Conservation (phyloP, 2,329 filamentous ascomycete species). For the Gremmenia infestans region DNA sequence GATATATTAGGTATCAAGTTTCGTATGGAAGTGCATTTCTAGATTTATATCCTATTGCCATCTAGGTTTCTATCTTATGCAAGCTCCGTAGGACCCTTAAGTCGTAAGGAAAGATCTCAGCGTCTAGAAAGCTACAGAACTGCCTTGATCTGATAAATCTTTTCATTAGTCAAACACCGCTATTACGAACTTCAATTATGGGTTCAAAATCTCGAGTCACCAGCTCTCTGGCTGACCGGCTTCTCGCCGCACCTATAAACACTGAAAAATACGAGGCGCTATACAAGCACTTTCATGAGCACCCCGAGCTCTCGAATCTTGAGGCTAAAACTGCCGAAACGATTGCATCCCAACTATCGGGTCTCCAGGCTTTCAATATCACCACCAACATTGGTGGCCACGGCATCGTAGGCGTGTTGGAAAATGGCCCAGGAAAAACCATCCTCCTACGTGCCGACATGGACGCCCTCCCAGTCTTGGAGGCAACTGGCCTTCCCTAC, state of each 20-base stretch:
- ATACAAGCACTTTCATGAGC: background rate
- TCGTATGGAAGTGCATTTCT: too few relatives aligned
- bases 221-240: too few relatives aligned
- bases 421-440: constrained; percentile 49
- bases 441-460: constrained; percentile 58
- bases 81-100: too few relatives aligned
- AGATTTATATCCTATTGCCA: too few relatives aligned
- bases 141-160: too few relatives aligned
- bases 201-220: too few relatives aligned
- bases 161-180: too few relatives aligned
- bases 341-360: constrained; percentile 37
- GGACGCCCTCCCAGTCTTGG: constrained; percentile 53
- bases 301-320: constrained; percentile 45
- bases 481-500: constrained; percentile 50
- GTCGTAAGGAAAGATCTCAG: too few relatives aligned
- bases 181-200: too few relatives aligned
- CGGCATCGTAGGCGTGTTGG: constrained; percentile 50
- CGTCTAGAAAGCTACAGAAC: too few relatives aligned
- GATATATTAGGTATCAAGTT: too few relatives aligned
- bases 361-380: constrained; percentile 35
- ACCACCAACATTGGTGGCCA: constrained; percentile 50
- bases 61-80: too few relatives aligned
- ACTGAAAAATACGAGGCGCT: background rate
- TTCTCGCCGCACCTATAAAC: background rate
- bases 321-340: constrained; percentile 48